phyloP scores from a whole-genome alignment of 2,329 filamentous ascomycete species.

The Pseudogymnoascus sp. region DNA sequence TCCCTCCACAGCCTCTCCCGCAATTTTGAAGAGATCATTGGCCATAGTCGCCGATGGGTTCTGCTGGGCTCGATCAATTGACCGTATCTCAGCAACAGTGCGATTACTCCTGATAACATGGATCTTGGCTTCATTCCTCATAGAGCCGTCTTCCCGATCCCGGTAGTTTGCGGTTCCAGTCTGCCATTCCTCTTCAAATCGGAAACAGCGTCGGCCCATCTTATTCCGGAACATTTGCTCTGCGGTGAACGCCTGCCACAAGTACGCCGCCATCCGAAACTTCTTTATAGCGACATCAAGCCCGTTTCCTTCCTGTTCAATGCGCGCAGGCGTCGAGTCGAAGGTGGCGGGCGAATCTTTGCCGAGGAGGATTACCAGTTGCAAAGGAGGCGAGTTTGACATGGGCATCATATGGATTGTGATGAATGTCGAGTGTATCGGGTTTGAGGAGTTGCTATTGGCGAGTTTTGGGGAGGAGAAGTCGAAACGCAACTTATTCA shows the following conservation, averaged over 20 bases:
- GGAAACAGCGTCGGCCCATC: conserved; percentile 76
- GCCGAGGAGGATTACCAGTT: conserved; percentile 79
- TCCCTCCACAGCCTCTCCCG: conserved; percentile 66
- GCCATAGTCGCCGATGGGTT: conserved; percentile 60
- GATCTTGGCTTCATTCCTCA: conserved; percentile 85
- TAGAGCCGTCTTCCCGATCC: conserved; percentile 61
- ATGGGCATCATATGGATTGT: conserved; percentile 81
- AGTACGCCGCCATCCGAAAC: conserved; percentile 88
- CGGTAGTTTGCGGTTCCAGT: conserved; percentile 69
- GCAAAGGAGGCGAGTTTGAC: conserved; percentile 70
- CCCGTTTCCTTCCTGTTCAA: conserved; percentile 72
- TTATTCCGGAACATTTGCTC: conserved; percentile 93
- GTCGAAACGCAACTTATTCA: conserved; percentile 81
- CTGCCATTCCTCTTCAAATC: conserved; percentile 94
- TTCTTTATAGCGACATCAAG: conserved; percentile 77
- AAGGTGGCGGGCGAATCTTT: conserved; percentile 83
- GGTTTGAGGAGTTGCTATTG: conserved; percentile 57
- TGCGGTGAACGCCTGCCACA: conserved; percentile 95
- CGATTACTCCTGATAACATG: conserved; percentile 78
- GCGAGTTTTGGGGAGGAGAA: conserved; percentile 77
- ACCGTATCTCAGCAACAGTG: conserved; percentile 75
- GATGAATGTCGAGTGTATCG: conserved; percentile 69
- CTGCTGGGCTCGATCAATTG: conserved; percentile 72
- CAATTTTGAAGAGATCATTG: conserved; percentile 68
- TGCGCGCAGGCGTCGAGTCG: conserved; percentile 69